A percentile compares a stretch with the other conserved stretches of the same genome.
Conservation (phyloP, 352 stramenopile genomes). For the Pythium dissimile region DNA sequence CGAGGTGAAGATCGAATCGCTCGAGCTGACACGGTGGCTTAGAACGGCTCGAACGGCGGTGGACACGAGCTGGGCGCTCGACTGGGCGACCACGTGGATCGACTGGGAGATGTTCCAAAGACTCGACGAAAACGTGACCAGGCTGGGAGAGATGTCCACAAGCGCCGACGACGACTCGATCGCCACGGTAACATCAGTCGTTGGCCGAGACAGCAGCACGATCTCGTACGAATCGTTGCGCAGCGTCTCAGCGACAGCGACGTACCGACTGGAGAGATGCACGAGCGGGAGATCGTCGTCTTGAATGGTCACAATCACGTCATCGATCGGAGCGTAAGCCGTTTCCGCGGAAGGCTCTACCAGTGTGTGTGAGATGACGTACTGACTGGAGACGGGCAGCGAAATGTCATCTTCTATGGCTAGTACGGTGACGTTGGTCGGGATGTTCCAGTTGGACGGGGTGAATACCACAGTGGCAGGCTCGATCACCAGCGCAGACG, state of each 20-base stretch:
- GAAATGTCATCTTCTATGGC: slow-evolving; percentile 25
- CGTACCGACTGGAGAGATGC: slow-evolving; percentile 45
- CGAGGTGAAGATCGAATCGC: slow-evolving; percentile 38
- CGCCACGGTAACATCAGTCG: slow-evolving; percentile 30
- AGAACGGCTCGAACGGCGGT: slow-evolving; percentile 23
- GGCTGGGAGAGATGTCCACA: slow-evolving; percentile 25
- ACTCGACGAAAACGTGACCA: slow-evolving; percentile 34
- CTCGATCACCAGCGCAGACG: slow-evolving; percentile 20
- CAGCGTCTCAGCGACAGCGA: slow-evolving; percentile 39
- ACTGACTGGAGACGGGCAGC: slow-evolving; percentile 8
- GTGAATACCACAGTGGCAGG: slow-evolving; percentile 39
- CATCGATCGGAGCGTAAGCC: slow-evolving; percentile 30
- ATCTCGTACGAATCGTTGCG: slow-evolving; percentile 55
- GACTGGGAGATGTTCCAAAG: slow-evolving; percentile 34
- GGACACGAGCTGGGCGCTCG: neutral
- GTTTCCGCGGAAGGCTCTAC: slow-evolving; percentile 27
- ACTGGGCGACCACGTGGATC: slow-evolving; percentile 24
- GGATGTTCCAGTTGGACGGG: slow-evolving; percentile 38
- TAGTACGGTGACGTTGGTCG: slow-evolving; percentile 27
- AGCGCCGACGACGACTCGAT: slow-evolving; percentile 23
- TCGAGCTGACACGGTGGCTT: slow-evolving; percentile 31
- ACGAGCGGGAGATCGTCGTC: slow-evolving; percentile 55
- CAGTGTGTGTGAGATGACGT: slow-evolving; percentile 37
- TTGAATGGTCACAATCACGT: slow-evolving; percentile 36
- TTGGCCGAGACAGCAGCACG: slow-evolving; percentile 39